Evolutionary conservation across 73 alveolate genomes (phyloP).

Genomic region (Paramecium caudatum): DNA sequence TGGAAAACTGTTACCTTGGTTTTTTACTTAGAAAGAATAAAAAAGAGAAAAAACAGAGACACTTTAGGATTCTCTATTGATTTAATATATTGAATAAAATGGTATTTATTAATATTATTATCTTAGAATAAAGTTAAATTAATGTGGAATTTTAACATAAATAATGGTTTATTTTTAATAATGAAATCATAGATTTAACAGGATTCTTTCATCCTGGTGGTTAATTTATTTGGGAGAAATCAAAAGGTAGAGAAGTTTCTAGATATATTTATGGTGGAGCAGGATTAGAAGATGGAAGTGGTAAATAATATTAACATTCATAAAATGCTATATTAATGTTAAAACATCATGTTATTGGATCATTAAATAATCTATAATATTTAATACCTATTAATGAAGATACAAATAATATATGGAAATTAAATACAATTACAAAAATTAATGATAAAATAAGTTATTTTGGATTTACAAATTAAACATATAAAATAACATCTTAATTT

Average conservation of each 20-base stretch:
- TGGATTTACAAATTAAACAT: conserved; percentile 4
- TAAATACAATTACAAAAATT: conserved; percentile 17
- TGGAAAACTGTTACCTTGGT: background rate
- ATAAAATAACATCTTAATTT: background rate
- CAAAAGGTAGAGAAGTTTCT: conserved; percentile 82
- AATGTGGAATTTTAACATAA: background rate
- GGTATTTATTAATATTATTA: background rate
- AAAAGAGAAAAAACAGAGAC: background rate
- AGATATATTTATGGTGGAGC: conserved; percentile 85
- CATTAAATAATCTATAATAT: background rate
- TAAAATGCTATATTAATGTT: conserved; percentile 69
- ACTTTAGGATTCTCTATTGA: background rate
- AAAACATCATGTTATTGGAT: conserved; percentile 1
- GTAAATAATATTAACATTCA: conserved; percentile 50
- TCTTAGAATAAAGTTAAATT: background rate
- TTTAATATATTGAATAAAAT: background rate
- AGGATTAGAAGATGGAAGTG: conserved; percentile 73
- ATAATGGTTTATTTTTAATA: conserved; percentile 66
- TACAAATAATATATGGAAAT: conserved; percentile 10
- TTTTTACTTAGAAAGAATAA: background rate
- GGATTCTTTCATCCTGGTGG: conserved; percentile 84
- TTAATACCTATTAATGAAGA: background rate
- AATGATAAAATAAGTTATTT: background rate
- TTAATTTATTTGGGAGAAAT: conserved; percentile 76
- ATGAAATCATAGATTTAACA: conserved; percentile 59